These are phyloP conservation scores for Chenopodium berlandieri DNA, from an alignment of 148 eudicot species.

Conservation along the genomic window DNA sequence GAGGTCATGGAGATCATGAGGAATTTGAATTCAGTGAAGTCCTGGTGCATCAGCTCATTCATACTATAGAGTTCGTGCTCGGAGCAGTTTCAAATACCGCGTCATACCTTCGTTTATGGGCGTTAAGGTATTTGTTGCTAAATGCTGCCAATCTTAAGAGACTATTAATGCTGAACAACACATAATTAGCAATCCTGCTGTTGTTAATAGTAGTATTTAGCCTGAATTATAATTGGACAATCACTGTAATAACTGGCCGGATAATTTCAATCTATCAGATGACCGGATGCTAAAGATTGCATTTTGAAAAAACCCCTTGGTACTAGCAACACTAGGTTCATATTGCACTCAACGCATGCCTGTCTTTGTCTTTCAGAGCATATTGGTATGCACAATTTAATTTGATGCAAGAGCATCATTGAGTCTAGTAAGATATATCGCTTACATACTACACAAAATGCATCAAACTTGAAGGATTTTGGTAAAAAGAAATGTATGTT, in stretches of 20 bases:
- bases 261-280: not conserved
- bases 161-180: not conserved
- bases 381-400: not conserved
- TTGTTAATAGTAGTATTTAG: not conserved
- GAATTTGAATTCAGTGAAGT: slow-evolving; percentile 97
- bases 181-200: not conserved
- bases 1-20: slow-evolving; percentile 74
- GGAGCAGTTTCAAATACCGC: slow-evolving; percentile 99
- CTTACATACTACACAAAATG: no score
- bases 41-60: slow-evolving; percentile 92
- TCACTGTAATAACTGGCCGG: not conserved
- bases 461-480: no score
- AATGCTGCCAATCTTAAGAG: not conserved
- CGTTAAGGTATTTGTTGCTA: slow-evolving; percentile 61
- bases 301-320: not conserved
- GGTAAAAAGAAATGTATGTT: no score
- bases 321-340: not conserved
- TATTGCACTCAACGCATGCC: not conserved
- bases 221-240: not conserved
- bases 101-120: slow-evolving; percentile 98
- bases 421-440: no score
- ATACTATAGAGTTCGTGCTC: slow-evolving; percentile 95
- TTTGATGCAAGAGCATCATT: no score
- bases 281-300: not conserved
- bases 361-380: no score